Evolutionary conservation across 176 grass and related monocot genomes (phyloP).

Genomic region (Musa beccarii): DNA sequence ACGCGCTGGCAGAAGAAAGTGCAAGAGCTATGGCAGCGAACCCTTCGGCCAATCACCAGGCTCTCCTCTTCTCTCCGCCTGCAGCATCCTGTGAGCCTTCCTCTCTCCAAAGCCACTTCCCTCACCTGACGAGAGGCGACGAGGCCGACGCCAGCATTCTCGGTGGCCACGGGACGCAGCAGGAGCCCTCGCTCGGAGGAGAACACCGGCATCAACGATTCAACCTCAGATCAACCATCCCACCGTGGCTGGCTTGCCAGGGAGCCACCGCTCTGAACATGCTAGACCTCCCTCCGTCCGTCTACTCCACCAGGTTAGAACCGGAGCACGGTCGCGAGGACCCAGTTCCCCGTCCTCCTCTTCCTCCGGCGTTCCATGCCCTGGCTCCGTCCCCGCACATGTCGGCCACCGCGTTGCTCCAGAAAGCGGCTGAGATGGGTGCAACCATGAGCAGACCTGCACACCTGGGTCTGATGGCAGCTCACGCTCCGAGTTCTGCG

Average conservation of each 20-base stretch:
- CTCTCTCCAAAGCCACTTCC: no score
- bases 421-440: conserved; percentile 98
- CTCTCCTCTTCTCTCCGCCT: conserved; percentile 29
- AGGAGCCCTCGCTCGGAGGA: conserved; percentile 28
- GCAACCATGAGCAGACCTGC: conserved; percentile 62
- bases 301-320: no score
- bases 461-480: conserved; percentile 67
- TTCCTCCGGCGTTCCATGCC: not conserved
- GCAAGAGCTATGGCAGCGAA: conserved; percentile 51
- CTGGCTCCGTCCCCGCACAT: conserved; percentile 49
- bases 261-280: not conserved
- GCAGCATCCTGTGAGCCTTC: conserved; percentile 2
- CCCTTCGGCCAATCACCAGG: conserved; percentile 26
- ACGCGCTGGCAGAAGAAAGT: conserved; percentile 97
- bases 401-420: conserved; percentile 95
- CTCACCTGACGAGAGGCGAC: no score
- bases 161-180: conserved; percentile 22
- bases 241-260: conserved; percentile 30
- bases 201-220: conserved; percentile 25
- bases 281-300: no score
- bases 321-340: no score
- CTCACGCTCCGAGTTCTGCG: conserved; percentile 14
- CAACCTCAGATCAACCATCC: not conserved
- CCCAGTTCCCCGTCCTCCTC: not conserved
- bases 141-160: no score